Percentiles rank a stretch among this genome's conserved stretches.
Evolutionary conservation across 2,329 filamentous ascomycete species (phyloP).

Genomic region (Decorospora gaudefroyi): DNA sequence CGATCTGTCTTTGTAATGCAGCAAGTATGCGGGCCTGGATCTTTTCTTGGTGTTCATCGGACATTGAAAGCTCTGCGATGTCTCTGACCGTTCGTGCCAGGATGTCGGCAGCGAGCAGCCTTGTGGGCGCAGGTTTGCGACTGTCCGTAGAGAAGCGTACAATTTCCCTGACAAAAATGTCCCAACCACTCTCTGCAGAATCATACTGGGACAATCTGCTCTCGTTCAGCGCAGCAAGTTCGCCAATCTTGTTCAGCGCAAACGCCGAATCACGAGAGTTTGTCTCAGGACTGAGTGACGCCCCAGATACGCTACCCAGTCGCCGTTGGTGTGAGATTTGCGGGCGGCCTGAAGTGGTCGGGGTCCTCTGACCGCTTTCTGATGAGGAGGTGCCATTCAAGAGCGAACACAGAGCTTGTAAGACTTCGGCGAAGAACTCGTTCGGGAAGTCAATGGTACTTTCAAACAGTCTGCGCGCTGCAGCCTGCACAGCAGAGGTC

Average conservation of each 20-base stretch:
- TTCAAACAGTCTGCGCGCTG: slow-evolving; percentile 83
- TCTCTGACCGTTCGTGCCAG: slow-evolving; percentile 54
- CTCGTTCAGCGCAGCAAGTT: slow-evolving; percentile 53
- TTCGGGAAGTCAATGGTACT: slow-evolving; percentile 91
- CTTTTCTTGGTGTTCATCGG: slow-evolving; percentile 49
- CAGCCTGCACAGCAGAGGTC: slow-evolving; percentile 84
- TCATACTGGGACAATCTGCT: slow-evolving; percentile 68
- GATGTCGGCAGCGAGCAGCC: slow-evolving; percentile 56
- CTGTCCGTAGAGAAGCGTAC: slow-evolving; percentile 53
- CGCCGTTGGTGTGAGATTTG: slow-evolving; percentile 46
- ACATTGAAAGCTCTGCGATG: slow-evolving; percentile 58
- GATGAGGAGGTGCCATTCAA: slow-evolving; percentile 52
- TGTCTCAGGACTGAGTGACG: slow-evolving; percentile 47
- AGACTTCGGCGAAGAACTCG: slow-evolving; percentile 74
- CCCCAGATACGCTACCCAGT: slow-evolving; percentile 52
- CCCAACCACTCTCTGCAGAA: slow-evolving; percentile 75
- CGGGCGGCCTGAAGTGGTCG: slow-evolving; percentile 28
- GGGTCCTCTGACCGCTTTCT: slow-evolving; percentile 32
- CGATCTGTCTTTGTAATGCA: slow-evolving; percentile 66
- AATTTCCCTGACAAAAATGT: slow-evolving; percentile 62
- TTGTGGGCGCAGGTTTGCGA: slow-evolving; percentile 50
- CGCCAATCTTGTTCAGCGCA: slow-evolving; percentile 55
- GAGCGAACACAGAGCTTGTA: slow-evolving; percentile 74
- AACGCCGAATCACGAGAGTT: slow-evolving; percentile 54
- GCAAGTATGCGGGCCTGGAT: slow-evolving; percentile 75